These are phyloP conservation scores for Closterium sp. DNA, from an alignment of 139 green algal genomes.

Conservation along the genomic window DNA sequence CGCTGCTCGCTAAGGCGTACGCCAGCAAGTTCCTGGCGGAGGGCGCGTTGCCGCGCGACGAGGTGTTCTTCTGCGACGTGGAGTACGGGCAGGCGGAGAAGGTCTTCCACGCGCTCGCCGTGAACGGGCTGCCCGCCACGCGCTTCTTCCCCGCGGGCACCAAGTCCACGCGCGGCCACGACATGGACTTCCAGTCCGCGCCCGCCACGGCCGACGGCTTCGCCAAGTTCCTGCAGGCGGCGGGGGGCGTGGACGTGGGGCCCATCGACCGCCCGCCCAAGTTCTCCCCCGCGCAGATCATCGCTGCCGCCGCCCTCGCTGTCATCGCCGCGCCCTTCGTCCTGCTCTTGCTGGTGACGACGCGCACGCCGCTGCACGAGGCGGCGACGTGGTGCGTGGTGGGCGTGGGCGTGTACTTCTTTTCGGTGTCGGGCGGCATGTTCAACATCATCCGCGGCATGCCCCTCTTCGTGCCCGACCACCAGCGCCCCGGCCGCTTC, in stretches of 20 bases:
- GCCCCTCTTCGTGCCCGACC: conserved; percentile 42
- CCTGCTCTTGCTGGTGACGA: conserved; percentile 6
- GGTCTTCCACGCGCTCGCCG: conserved; percentile 8
- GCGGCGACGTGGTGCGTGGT: conserved; percentile 15
- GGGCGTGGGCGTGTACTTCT: conserved; percentile 38
- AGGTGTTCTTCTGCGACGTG: conserved; percentile 39
- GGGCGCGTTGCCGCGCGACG: background rate
- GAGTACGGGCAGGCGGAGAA: conserved; percentile 29
- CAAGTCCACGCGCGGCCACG: background rate
- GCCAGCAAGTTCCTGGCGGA: background rate
- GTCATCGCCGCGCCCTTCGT: conserved; percentile 24
- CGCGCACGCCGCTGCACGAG: conserved; percentile 30
- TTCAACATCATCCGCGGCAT: conserved; percentile 54
- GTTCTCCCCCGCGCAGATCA: conserved; percentile 6
- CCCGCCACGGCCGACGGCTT: conserved; percentile 21
- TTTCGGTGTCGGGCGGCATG: conserved; percentile 52
- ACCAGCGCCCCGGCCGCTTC: conserved; percentile 25
- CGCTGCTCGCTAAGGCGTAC: conserved; percentile 9
- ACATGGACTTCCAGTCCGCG: conserved; percentile 12
- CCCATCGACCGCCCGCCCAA: conserved; percentile 26
- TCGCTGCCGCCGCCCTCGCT: background rate
- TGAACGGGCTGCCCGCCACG: conserved; percentile 38
- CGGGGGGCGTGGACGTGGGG: conserved; percentile 8
- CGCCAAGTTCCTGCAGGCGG: conserved; percentile 17
- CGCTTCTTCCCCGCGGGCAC: background rate